Base-by-base conservation (phyloP, 2,329 filamentous ascomycete species). In the Helotiales sp. region DNA sequence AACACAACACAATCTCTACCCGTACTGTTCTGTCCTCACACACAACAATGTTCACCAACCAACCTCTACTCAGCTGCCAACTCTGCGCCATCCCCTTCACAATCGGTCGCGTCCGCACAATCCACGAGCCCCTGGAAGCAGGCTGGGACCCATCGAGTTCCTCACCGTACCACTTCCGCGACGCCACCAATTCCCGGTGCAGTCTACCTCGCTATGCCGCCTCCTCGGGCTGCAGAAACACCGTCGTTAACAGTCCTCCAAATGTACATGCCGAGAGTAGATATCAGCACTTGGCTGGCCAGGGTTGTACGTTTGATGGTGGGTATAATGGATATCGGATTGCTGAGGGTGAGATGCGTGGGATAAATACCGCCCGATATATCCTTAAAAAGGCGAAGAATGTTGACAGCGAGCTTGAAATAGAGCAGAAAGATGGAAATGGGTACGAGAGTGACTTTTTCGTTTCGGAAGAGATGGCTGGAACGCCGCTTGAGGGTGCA, bases 301-400 rank as follows among this genome's bases (percentile, higher is more conserved):
- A 22, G 17, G 65, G 61, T 32, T 67, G 65, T 61, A 22, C 24
- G 7, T 67, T 60, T 49, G 32, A 60, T 11, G 65, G 61, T n/a
- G 61, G 34, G 13, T 67, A 67, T 47, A 55, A 30, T 55, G 65
- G 65, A 30, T n/a, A 37, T 10, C 55, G 61, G 22, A 67, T 67
- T 26, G 47, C 24, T 3, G 57, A n/a, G 59, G 17, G 30, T 30
- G 65, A 67, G 26, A 67, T 64, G 65, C 61, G 54, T 11, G 65
- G 61, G 6, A 57, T 64, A 13, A 62, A 55, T 32, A n/a, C 30
- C 2, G 60, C 58, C 26, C 61, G 64, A n/a, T 69, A 67, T 59
- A 58, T 71, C 20, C n/a, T 69, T 17, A 24, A 8, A 20, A 67
- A 67, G 43, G 54, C 60, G 3, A 34, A 54, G 43, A 28, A 8